phyloP scores from a whole-genome alignment of 192 early-diverging fungal species.

The Backusella sp. region DNA sequence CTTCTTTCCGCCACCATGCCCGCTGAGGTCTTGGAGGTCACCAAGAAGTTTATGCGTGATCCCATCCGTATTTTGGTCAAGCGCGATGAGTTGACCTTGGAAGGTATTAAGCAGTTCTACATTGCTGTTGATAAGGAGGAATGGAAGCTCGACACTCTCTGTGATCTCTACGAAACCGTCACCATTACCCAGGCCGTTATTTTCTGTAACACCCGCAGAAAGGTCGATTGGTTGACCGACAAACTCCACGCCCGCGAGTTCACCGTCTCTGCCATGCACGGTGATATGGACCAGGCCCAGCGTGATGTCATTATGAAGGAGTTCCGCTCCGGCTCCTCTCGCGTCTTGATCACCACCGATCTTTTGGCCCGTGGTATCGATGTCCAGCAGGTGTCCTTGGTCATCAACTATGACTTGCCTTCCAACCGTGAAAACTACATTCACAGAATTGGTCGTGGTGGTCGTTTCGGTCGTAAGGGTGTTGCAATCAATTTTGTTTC shows the following conservation, averaged over 20 bases:
- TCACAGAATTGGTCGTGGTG: slow-evolving; percentile 99
- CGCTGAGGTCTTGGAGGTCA: slow-evolving; percentile 90
- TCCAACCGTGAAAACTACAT: slow-evolving; percentile 99
- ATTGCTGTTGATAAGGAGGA: slow-evolving; percentile 99
- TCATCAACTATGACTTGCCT: slow-evolving; percentile 97
- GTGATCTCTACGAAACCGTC: slow-evolving; percentile 97
- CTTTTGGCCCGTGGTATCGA: slow-evolving; percentile 98
- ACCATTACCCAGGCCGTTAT: slow-evolving; percentile 99
- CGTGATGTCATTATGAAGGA: slow-evolving; percentile 99
- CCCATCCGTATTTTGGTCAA: slow-evolving; percentile 99
- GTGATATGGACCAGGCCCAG: slow-evolving; percentile 97
- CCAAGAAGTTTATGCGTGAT: slow-evolving; percentile 97
- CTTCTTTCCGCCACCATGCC: slow-evolving; percentile 98
- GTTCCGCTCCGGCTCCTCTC: slow-evolving; percentile 96
- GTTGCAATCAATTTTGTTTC: slow-evolving; percentile 99
- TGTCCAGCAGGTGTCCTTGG: slow-evolving; percentile 99
- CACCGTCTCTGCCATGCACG: slow-evolving; percentile 98
- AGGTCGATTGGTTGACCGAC: slow-evolving; percentile 99
- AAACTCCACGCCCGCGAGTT: slow-evolving; percentile 89
- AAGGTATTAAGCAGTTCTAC: slow-evolving; percentile 95
- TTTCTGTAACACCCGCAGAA: slow-evolving; percentile 99
- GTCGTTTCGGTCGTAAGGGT: slow-evolving; percentile 99
- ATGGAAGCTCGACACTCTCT: slow-evolving; percentile 98
- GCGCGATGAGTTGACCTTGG: slow-evolving; percentile 93
- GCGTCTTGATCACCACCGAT: slow-evolving; percentile 98